Conservation (phyloP, 805 yeast species). For the Yarrowia sp. region DNA sequence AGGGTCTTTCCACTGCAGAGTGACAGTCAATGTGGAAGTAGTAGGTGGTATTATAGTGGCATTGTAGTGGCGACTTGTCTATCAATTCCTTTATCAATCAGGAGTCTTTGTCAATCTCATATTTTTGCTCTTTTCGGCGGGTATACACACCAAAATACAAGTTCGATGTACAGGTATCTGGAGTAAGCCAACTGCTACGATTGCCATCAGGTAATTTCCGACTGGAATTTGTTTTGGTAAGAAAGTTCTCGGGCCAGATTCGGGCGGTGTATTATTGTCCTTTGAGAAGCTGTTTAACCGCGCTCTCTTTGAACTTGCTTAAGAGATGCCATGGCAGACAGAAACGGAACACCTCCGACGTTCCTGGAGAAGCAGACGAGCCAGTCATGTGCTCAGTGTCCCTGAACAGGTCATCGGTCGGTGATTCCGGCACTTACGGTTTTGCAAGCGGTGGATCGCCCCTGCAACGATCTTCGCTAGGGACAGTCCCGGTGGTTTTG, state of each 20-base stretch:
- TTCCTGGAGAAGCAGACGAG: not conserved
- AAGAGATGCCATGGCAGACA: too few species aligned
- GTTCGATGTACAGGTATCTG: too few species aligned
- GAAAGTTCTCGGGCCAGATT: slow-evolving; percentile 2
- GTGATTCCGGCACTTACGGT: slow-evolving; percentile 17
- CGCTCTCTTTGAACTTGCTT: too few species aligned
- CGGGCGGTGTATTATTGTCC: not conserved
- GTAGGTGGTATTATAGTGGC: not conserved
- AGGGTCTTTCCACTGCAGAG: not conserved
- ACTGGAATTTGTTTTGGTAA: not conserved
- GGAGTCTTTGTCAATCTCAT: too few species aligned
- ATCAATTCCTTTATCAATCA: too few species aligned
- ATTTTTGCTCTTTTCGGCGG: too few species aligned
- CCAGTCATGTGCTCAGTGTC: not conserved
- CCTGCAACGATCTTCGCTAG: slow-evolving; percentile 27
- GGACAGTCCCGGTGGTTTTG: slow-evolving; percentile 18
- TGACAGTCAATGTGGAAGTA: not conserved
- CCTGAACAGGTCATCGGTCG: slow-evolving; percentile 14
- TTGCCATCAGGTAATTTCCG: not conserved
- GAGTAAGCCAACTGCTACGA: too few species aligned
- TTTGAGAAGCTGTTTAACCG: too few species aligned
- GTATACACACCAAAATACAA: too few species aligned
- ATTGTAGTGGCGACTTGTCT: not conserved
- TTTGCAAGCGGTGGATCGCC: slow-evolving; percentile 3
- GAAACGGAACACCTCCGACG: not conserved